phyloP scores from a whole-genome alignment of 148 eudicot genomes.

The Rhododendron ovatum region DNA sequence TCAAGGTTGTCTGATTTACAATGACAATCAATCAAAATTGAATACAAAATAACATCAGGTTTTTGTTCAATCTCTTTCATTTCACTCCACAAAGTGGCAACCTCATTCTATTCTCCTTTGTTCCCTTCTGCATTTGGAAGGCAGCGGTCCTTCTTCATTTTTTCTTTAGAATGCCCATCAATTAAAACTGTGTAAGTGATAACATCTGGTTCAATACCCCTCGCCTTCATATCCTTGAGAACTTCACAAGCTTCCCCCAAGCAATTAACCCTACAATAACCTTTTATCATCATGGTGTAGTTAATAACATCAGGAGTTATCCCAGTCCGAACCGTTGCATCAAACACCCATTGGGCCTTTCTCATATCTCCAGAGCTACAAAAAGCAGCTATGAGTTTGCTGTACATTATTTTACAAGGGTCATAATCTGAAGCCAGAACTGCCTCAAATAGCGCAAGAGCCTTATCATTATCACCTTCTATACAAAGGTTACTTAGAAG shows the following conservation, averaged over 20 bases:
- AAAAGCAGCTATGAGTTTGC: slow-evolving; percentile 44
- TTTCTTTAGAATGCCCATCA: slow-evolving; percentile 42
- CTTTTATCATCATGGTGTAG: slow-evolving; percentile 69
- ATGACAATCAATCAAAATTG: slow-evolving; percentile 44
- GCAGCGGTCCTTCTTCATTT: slow-evolving; percentile 10
- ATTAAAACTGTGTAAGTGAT: slow-evolving; percentile 62
- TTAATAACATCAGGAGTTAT: slow-evolving; percentile 48
- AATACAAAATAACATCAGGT: slow-evolving; percentile 49
- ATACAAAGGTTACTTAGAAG: slow-evolving; percentile 46
- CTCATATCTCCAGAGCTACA: slow-evolving; percentile 49
- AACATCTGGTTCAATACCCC: slow-evolving; percentile 57
- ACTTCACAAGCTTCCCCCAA: slow-evolving; percentile 44
- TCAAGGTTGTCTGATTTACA: slow-evolving; percentile 48
- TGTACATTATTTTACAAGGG: slow-evolving; percentile 36
- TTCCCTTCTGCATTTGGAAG: slow-evolving; percentile 1
- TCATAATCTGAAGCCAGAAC: slow-evolving; percentile 23
- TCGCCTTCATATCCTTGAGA: slow-evolving; percentile 53
- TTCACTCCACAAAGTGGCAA: slow-evolving; percentile 25
- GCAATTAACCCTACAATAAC: slow-evolving; percentile 46
- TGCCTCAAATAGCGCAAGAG: slow-evolving; percentile 35
- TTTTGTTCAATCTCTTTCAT: slow-evolving; percentile 38
- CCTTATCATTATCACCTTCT: slow-evolving; percentile 42
- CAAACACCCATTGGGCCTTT: slow-evolving; percentile 49
- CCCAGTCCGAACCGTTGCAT: slow-evolving; percentile 40
- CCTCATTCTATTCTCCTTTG: slow-evolving; percentile 12